Conservation (phyloP, 345 rosid genomes). For the Syzygium aromaticum region DNA sequence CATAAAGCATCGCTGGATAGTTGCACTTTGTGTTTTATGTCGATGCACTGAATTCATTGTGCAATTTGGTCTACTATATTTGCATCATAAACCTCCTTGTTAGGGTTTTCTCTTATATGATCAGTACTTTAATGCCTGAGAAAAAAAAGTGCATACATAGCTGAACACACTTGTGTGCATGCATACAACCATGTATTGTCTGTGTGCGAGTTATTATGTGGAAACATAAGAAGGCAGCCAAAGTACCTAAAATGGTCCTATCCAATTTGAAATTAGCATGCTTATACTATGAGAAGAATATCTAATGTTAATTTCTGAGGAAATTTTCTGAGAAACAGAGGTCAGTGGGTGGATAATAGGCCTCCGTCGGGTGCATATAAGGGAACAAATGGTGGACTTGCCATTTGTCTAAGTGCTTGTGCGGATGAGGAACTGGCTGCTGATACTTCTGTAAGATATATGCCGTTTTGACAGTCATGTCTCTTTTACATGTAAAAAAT, state of each 20-base stretch:
- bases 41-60: neutral
- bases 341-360: conserved; percentile 15
- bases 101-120: neutral
- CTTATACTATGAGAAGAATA: neutral
- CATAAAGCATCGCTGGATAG: neutral
- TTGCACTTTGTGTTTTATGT: neutral
- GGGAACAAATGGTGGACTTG: conserved; percentile 44
- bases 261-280: neutral
- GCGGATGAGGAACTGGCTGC: conserved; percentile 30
- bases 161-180: neutral
- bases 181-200: neutral
- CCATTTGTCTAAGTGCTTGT: conserved; percentile 46
- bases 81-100: neutral
- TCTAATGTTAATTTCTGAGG: neutral
- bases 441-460: conserved; percentile 32
- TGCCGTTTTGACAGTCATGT: neutral
- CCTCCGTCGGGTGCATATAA: conserved; percentile 32
- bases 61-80: neutral
- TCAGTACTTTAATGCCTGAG: neutral
- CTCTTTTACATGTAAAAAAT: neutral
- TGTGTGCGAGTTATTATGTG: neutral
- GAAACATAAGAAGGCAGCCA: neutral
- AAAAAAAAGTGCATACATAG: neutral
- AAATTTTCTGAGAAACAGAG: conserved; percentile 11
- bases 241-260: neutral